Base-by-base conservation (phyloP, 1,284 basidiomycete genomes). In the Sparassis latifolia region DNA sequence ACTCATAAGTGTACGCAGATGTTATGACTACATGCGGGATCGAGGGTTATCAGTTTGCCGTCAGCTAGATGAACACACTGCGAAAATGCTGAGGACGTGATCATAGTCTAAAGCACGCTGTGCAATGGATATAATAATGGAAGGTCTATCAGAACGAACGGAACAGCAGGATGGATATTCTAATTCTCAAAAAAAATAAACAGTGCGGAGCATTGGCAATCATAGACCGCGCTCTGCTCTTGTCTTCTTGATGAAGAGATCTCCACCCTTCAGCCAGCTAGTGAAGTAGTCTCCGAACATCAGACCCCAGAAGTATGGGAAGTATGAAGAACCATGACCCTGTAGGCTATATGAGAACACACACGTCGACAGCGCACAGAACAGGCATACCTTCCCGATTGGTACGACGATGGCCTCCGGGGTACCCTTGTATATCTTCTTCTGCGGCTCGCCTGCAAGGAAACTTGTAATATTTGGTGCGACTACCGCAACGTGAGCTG, bases 381-480 rank as follows among this genome's bases (percentile, higher is more conserved):
- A 29, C 5, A 27, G 45, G 58, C 74, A 51, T 47, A 82, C 83
- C 74, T 70, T 79, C 48, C 83, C 84, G 48, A 78, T 73, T 9
- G 81, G 79, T 47, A 86, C 58, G 28, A 77, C 35, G 42, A 86
- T 81, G 51, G 77, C 53, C 61, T 86, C 82, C 0, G 61, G 51
- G 20, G 65, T 66, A 5, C 79, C 78, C 50, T 75, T 74, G 64
- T 86, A 86, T 10, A 58, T 58, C 54, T 69, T 72, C 51, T 68
- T 61, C 2, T 61, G 52, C 6, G 59, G 53, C 10, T 60, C 60
- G 27, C 71, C 72, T 3, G 59, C 59, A 43, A 80, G 65, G 54
- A 74, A 64, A 10, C 67, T 67, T 1, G 73, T 38, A 10, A 82
- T 58, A 52, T 84, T 85, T 32, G 71, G 62, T 2, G 62, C 66